These are phyloP conservation scores for Yamadazyma conglobata DNA, from an alignment of 1,139 yeast genomes.

Conservation along the genomic window DNA sequence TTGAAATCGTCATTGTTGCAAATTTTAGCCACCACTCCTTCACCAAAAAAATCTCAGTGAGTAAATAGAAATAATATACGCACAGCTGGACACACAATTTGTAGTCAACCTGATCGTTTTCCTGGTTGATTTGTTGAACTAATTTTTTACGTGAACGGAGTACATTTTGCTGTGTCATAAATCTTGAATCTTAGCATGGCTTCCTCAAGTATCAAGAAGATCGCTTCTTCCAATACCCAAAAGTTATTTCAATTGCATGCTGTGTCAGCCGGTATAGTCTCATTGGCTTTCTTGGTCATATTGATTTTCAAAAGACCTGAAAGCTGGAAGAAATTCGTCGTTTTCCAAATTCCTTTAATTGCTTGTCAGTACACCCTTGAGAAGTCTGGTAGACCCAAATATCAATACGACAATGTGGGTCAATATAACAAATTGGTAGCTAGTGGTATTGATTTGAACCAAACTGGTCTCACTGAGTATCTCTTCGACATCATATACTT, in stretches of 20 bases:
- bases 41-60: too few species aligned
- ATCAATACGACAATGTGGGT: conserved; percentile 35
- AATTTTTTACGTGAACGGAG: too few species aligned
- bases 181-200: conserved; percentile 42
- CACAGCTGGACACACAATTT: too few species aligned
- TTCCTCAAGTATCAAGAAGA: conserved; percentile 58
- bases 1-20: too few species aligned
- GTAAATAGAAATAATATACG: not conserved
- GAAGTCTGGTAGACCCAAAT: conserved; percentile 62
- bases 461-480: conserved; percentile 71
- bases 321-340: conserved; percentile 46
- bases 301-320: conserved; percentile 53
- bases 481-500: conserved; percentile 71
- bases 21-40: too few species aligned
- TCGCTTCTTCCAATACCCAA: conserved; percentile 54
- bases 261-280: conserved; percentile 42
- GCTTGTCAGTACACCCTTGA: conserved; percentile 58
- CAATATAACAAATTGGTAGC: conserved; percentile 35
- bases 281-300: conserved; percentile 26
- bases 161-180: too few species aligned
- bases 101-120: too few species aligned
- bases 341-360: conserved; percentile 57
- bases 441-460: conserved; percentile 65
- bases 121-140: too few species aligned
- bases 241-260: conserved; percentile 55